Percentiles rank a stretch among this genome's conserved stretches.
Evolutionary conservation across 257 asterid species (phyloP).

Genomic region (Leptodermis oblonga): DNA sequence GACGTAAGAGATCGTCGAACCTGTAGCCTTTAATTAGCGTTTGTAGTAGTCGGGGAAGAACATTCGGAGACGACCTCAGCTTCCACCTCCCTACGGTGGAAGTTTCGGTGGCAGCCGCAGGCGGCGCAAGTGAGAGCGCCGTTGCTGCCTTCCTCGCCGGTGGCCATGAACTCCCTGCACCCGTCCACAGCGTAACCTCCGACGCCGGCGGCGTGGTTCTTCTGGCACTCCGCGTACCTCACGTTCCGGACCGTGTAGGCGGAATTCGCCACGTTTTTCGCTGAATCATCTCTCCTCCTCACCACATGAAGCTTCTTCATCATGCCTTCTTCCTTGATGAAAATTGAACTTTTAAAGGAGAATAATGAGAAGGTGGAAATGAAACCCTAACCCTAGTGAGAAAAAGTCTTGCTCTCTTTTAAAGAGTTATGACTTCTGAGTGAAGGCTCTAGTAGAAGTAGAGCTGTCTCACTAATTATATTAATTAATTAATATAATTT

Average conservation of each 20-base stretch:
- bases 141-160: constrained; percentile 39
- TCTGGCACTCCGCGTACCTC: constrained; percentile 78
- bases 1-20: too few relatives aligned
- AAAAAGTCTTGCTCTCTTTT: background rate
- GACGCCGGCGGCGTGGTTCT: constrained; percentile 78
- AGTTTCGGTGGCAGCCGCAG: constrained; percentile 87
- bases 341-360: background rate
- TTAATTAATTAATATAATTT: too few relatives aligned
- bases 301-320: constrained; percentile 24
- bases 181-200: constrained; percentile 95
- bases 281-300: constrained; percentile 2
- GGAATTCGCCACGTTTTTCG: constrained; percentile 19
- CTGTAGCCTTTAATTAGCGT: too few relatives aligned
- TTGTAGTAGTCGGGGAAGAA: constrained; percentile 31
- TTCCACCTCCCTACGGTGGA: constrained; percentile 59
- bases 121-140: constrained; percentile 81
- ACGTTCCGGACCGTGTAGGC: constrained; percentile 65
- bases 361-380: background rate
- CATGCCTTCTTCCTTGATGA: background rate
- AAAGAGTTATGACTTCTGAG: background rate
- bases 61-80: constrained; percentile 37
- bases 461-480: background rate
- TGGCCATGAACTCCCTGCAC: constrained; percentile 86
- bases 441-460: background rate
- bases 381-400: constrained; percentile 26